Evolutionary conservation across 257 asterid species (phyloP).

Genomic region (Solanum okadae): DNA sequence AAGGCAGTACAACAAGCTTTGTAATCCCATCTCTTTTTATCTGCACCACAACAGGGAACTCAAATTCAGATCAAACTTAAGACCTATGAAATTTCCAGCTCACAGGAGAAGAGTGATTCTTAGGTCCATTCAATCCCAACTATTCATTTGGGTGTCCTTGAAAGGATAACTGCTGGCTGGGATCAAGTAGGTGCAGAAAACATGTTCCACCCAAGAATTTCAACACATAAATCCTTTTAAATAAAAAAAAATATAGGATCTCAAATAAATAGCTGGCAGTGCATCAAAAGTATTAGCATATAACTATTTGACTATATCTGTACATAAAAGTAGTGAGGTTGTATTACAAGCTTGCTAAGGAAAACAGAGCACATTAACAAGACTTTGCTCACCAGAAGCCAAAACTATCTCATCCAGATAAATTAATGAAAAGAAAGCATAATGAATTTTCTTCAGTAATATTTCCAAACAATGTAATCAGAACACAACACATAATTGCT

Average conservation of each 20-base stretch:
- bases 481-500: not conserved
- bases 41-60: slow-evolving; percentile 23
- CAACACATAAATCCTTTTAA: not conserved
- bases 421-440: not conserved
- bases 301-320: not conserved
- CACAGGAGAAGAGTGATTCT: not conserved
- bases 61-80: not conserved
- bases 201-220: not conserved
- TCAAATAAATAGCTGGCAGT: not conserved
- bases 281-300: not conserved
- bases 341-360: not conserved
- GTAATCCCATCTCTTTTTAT: slow-evolving; percentile 78
- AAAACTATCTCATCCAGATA: not conserved
- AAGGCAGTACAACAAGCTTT: slow-evolving; percentile 84
- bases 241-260: not conserved
- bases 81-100: not conserved
- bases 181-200: not conserved
- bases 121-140: not conserved
- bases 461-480: not conserved
- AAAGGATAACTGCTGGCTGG: not conserved
- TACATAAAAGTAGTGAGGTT: not conserved
- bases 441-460: not conserved
- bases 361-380: not conserved
- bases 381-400: not conserved
- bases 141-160: not conserved